Evolutionary conservation across 495 filamentous ascomycete genomes (phyloP).

Genomic region (Ascobolus immersus): DNA sequence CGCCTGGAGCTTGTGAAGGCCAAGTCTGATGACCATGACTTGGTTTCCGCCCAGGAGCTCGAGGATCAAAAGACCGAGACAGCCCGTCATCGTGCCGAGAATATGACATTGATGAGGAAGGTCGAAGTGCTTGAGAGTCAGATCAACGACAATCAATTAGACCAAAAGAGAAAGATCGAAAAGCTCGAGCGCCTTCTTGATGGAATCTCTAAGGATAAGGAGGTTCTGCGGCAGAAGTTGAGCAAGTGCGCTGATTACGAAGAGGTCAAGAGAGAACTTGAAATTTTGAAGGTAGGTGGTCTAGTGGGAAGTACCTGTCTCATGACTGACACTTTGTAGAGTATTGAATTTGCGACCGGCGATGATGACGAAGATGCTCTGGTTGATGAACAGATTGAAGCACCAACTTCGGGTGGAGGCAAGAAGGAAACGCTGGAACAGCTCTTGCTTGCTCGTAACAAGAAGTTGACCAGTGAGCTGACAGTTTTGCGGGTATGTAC

Average conservation of each 20-base stretch:
- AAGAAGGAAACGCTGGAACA: conserved; percentile 74
- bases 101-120: conserved; percentile 65
- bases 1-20: conserved; percentile 71
- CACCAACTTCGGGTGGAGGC: conserved; percentile 18
- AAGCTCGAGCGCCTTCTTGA: conserved; percentile 46
- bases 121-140: conserved; percentile 61
- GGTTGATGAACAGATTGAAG: conserved; percentile 9
- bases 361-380: conserved; percentile 48
- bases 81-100: conserved; percentile 69
- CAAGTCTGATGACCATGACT: conserved; percentile 40
- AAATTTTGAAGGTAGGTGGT: conserved; percentile 51
- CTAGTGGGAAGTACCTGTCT: neutral
- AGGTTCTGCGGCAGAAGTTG: conserved; percentile 48
- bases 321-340: conserved; percentile 21
- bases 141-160: conserved; percentile 47
- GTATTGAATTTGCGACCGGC: conserved; percentile 80
- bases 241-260: conserved; percentile 86
- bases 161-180: conserved; percentile 44
- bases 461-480: conserved; percentile 81
- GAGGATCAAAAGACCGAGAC: conserved; percentile 68
- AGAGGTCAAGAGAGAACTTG: conserved; percentile 80
- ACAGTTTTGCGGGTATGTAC: conserved; percentile 50
- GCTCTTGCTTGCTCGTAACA: conserved; percentile 73
- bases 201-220: conserved; percentile 39
- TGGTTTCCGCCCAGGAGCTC: conserved; percentile 18